phyloP scores from a whole-genome alignment of 805 yeast genomes.

The Phaffomyces antillensis region DNA sequence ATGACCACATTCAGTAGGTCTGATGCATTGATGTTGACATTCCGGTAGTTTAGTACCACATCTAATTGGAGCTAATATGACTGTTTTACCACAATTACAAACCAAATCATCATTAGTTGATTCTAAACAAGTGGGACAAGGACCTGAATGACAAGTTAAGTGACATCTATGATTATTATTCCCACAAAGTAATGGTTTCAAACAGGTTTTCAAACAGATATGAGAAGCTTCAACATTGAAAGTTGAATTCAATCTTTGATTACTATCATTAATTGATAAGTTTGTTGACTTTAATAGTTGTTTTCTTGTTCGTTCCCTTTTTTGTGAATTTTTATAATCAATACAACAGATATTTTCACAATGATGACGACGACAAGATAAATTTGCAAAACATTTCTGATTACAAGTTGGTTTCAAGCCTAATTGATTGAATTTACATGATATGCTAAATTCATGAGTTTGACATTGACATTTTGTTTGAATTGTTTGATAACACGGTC shows the following conservation, averaged over 20 bases:
- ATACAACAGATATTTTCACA: conserved; percentile 67
- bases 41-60: conserved; percentile 67
- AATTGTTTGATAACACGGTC: conserved; percentile 52
- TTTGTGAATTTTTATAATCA: conserved; percentile 51
- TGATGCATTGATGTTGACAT: conserved; percentile 59
- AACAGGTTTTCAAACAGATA: conserved; percentile 63
- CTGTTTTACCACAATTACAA: conserved; percentile 76
- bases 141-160: conserved; percentile 70
- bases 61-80: conserved; percentile 74
- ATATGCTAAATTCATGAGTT: conserved; percentile 45
- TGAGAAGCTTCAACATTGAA: conserved; percentile 66
- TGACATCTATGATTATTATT: conserved; percentile 52
- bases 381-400: conserved; percentile 64
- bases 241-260: conserved; percentile 36
- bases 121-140: conserved; percentile 75
- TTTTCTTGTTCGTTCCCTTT: conserved; percentile 39
- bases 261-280: conserved; percentile 2
- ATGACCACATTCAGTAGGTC: conserved; percentile 63
- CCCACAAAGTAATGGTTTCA: conserved; percentile 55
- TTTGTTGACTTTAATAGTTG: conserved; percentile 42
- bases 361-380: conserved; percentile 76
- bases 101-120: conserved; percentile 72
- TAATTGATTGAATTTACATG: conserved; percentile 50
- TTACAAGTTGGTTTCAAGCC: conserved; percentile 55
- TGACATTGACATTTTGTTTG: conserved; percentile 59